Evolutionary conservation across 2,329 filamentous ascomycete species (phyloP).

Genomic region (Cladosporium sp.): DNA sequence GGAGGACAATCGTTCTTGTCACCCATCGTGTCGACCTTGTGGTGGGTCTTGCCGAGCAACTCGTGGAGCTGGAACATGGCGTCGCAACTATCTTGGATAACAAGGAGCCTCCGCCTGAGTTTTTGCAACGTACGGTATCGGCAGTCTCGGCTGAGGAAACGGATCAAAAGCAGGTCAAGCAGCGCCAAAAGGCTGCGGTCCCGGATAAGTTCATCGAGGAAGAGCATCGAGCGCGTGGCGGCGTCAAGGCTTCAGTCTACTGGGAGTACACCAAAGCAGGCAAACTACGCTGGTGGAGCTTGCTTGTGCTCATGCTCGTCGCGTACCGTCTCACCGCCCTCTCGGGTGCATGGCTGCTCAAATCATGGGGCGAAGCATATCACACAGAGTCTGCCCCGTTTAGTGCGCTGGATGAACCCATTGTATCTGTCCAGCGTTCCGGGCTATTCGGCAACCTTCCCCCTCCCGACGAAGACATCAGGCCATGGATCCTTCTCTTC

Average conservation of each 20-base stretch:
- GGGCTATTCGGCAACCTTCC: slow-evolving; percentile 55
- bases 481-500: slow-evolving; percentile 71
- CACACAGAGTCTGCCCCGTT: slow-evolving; percentile 24
- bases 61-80: slow-evolving; percentile 65
- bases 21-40: slow-evolving; percentile 69
- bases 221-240: slow-evolving; percentile 68
- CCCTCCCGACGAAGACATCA: slow-evolving; percentile 61
- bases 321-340: slow-evolving; percentile 63
- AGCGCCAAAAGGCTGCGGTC: slow-evolving; percentile 42
- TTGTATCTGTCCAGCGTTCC: slow-evolving; percentile 1
- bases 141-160: slow-evolving; percentile 22
- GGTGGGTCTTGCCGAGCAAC: slow-evolving; percentile 65
- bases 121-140: slow-evolving; percentile 16
- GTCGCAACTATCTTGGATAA: slow-evolving; percentile 37
- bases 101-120: slow-evolving; percentile 17
- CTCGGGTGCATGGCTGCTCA: slow-evolving; percentile 73
- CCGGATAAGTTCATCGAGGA: slow-evolving; percentile 77
- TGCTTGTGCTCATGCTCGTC: slow-evolving; percentile 60
- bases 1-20: slow-evolving; percentile 54
- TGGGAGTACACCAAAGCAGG: slow-evolving; percentile 84
- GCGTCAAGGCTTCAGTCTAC: slow-evolving; percentile 72
- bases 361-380: slow-evolving; percentile 82
- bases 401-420: neutral
- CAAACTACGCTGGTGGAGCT: slow-evolving; percentile 66
- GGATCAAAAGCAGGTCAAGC: slow-evolving; percentile 34